phyloP scores from a whole-genome alignment of 2,329 filamentous ascomycete genomes.

The Alternaria brassicae region DNA sequence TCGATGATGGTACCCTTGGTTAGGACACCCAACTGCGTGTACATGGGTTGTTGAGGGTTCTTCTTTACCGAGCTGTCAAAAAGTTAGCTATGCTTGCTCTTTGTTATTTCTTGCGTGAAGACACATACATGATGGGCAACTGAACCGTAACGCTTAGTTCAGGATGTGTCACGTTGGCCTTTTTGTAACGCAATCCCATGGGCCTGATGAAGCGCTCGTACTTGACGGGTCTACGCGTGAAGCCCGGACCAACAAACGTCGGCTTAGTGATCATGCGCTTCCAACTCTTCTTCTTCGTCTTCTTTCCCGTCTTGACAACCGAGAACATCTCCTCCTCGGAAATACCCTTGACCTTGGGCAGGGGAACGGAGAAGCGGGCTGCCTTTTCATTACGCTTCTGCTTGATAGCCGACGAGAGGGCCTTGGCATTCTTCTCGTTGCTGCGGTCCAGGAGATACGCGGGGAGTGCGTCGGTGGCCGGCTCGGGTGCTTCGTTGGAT shows the following conservation, averaged over 20 bases:
- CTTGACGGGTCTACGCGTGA: slow-evolving; percentile 87
- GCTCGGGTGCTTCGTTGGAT: slow-evolving; percentile 77
- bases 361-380: slow-evolving; percentile 87
- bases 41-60: slow-evolving; percentile 86
- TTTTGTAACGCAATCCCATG: slow-evolving; percentile 79
- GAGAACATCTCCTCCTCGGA: slow-evolving; percentile 96
- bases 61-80: slow-evolving; percentile 67
- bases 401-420: slow-evolving; percentile 86
- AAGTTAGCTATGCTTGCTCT: slow-evolving; percentile 1
- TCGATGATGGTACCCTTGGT: slow-evolving; percentile 68
- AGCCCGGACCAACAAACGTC: slow-evolving; percentile 89
- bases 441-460: slow-evolving; percentile 92
- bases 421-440: slow-evolving; percentile 72
- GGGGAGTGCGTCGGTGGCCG: slow-evolving; percentile 81
- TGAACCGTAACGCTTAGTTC: slow-evolving; percentile 88
- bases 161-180: slow-evolving; percentile 75
- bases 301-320: slow-evolving; percentile 87
- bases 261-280: slow-evolving; percentile 80
- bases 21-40: slow-evolving; percentile 89
- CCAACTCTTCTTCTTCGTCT: slow-evolving; percentile 84
- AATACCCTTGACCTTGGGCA: slow-evolving; percentile 94
- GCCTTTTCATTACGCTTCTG: slow-evolving; percentile 90
- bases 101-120: background rate
- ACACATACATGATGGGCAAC: slow-evolving; percentile 60
- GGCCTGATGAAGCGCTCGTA: slow-evolving; percentile 56